phyloP scores from a whole-genome alignment of 768 basidiomycete genomes.

The Rhizopogon vinicolor region DNA sequence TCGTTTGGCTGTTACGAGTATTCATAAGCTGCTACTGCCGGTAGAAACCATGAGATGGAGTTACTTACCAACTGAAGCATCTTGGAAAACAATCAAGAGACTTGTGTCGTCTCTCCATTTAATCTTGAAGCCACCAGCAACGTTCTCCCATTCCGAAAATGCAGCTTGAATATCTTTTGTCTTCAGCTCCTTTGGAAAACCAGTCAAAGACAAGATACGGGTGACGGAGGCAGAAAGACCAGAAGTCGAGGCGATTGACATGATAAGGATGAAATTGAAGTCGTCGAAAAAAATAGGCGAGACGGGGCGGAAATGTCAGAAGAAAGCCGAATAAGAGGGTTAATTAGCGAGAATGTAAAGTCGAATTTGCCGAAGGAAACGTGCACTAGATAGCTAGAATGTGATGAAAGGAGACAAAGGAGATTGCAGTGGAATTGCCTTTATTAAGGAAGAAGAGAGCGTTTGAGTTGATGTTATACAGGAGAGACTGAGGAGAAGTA shows the following conservation, averaged over 20 bases:
- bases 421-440: constrained; percentile 9
- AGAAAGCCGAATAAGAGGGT: constrained; percentile 12
- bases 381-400: constrained; percentile 15
- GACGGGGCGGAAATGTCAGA: constrained; percentile 9
- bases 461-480: constrained; percentile 27
- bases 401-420: neutral
- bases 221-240: constrained; percentile 93
- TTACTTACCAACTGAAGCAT: constrained; percentile 81
- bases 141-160: constrained; percentile 84
- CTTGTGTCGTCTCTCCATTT: constrained; percentile 99
- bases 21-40: neutral
- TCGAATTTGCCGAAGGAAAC: constrained; percentile 24
- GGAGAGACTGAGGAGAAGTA: constrained; percentile 24
- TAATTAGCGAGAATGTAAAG: constrained; percentile 11
- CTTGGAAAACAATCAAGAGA: constrained; percentile 90
- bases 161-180: constrained; percentile 93
- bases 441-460: constrained; percentile 17
- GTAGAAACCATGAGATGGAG: constrained; percentile 2
- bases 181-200: constrained; percentile 94
- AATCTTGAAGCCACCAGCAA: constrained; percentile 93
- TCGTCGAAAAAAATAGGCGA: constrained; percentile 4
- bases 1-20: constrained; percentile 66
- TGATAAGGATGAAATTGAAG: constrained; percentile 19
- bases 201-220: constrained; percentile 87
- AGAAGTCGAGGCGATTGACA: constrained; percentile 65